Conservation (phyloP, 192 early-diverging fungal species). For the Coemansia sp. region DNA sequence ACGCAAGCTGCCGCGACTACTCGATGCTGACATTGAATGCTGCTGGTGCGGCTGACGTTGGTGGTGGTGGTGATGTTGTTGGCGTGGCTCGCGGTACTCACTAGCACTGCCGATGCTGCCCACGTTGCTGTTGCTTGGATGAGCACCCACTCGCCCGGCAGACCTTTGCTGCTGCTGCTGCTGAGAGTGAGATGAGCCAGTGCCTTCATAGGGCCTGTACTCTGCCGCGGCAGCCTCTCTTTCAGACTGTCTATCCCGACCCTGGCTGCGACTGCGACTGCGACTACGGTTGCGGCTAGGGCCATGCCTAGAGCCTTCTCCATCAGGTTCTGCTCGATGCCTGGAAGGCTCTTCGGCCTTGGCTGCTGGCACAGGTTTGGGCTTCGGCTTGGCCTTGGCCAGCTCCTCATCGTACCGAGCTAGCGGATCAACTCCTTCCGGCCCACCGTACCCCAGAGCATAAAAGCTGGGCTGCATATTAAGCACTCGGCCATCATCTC, state of each 20-base stretch:
- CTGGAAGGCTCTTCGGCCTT: background rate
- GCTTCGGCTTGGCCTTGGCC: constrained; percentile 23
- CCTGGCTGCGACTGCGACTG: constrained; percentile 21
- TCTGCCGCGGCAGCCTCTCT: constrained; percentile 11
- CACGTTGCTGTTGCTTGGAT: constrained; percentile 12
- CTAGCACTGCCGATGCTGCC: constrained; percentile 18
- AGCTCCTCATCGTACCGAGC: constrained; percentile 24
- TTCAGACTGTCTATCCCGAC: constrained; percentile 18
- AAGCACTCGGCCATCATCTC: constrained; percentile 22
- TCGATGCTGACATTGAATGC: background rate
- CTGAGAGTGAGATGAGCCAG: background rate
- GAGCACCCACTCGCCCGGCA: background rate
- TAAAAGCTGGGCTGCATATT: constrained; percentile 42
- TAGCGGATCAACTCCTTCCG: constrained; percentile 42
- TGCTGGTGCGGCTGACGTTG: constrained; percentile 1
- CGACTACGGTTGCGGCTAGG: constrained; percentile 5
- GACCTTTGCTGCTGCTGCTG: constrained; percentile 7
- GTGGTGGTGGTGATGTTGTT: constrained; percentile 1
- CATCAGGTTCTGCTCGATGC: constrained; percentile 1
- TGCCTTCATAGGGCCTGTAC: constrained; percentile 18
- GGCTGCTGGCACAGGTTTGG: constrained; percentile 9
- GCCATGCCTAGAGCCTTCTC: background rate
- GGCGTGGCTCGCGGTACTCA: background rate
- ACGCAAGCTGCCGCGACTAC: constrained; percentile 21
- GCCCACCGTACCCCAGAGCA: constrained; percentile 44